A percentile compares a stretch with the other conserved stretches of the same genome.
Conservation (phyloP, 148 eudicot species). For the Silene conica region DNA sequence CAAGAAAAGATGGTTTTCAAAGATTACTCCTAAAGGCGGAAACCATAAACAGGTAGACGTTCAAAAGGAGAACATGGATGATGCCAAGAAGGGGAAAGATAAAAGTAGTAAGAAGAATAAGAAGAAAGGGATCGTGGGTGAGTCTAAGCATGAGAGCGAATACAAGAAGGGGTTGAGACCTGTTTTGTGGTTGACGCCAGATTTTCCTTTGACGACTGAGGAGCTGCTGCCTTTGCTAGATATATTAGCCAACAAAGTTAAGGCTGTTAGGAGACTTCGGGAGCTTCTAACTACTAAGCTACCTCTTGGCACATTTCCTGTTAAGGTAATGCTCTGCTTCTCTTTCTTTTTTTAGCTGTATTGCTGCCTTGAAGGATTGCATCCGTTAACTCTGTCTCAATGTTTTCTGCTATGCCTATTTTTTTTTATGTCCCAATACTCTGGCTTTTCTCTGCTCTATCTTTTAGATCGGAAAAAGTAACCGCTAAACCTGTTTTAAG, state of each 20-base stretch:
- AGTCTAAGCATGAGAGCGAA: slow-evolving; percentile 73
- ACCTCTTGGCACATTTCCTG: slow-evolving; percentile 88
- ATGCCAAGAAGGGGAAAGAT: slow-evolving; percentile 51
- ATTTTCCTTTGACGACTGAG: slow-evolving; percentile 80
- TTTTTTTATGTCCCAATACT: too few relatives aligned
- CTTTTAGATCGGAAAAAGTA: too few relatives aligned
- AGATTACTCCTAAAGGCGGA: slow-evolving; percentile 49
- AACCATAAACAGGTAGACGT: slow-evolving; percentile 41
- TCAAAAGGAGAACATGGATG: slow-evolving; percentile 46
- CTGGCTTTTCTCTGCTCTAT: too few relatives aligned
- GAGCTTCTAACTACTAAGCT: slow-evolving; percentile 90
- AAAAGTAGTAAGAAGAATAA: slow-evolving; percentile 71
- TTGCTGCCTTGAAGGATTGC: background rate
- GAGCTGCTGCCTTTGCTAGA: slow-evolving; percentile 92
- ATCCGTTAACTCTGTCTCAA: background rate
- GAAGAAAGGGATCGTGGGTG: slow-evolving; percentile 56
- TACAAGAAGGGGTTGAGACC: slow-evolving; percentile 86
- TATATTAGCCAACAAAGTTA: slow-evolving; percentile 89
- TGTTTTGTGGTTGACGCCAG: slow-evolving; percentile 84
- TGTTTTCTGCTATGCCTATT: background rate
- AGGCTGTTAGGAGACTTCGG: slow-evolving; percentile 81
- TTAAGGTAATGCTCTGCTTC: slow-evolving; percentile 50
- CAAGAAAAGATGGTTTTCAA: slow-evolving; percentile 78
- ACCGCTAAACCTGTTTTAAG: too few relatives aligned
- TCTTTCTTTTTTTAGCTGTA: background rate